These are phyloP conservation scores for Pseudoneurospora amorphoporcata DNA, from an alignment of 495 filamentous ascomycete species.

Conservation along the genomic window DNA sequence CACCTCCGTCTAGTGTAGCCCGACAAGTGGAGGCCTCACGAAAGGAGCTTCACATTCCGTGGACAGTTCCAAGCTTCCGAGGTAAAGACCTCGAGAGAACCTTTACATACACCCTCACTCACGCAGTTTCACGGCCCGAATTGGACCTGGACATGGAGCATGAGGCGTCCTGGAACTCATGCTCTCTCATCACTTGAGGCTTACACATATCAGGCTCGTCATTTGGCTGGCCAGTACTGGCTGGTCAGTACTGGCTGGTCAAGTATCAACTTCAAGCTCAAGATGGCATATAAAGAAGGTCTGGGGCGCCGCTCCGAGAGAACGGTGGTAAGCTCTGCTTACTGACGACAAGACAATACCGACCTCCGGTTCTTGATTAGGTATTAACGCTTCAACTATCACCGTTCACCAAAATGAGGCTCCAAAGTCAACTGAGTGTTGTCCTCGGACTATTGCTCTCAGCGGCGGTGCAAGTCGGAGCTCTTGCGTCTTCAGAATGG, in stretches of 20 bases:
- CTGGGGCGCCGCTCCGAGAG: not conserved
- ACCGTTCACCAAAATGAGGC: not conserved
- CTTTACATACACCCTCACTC: not conserved
- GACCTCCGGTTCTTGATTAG: not conserved
- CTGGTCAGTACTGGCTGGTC: not conserved
- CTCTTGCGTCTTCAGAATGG: conserved; percentile 15
- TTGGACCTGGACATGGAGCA: not conserved
- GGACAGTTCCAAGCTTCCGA: not conserved
- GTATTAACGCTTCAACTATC: not conserved
- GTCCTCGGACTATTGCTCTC: not conserved
- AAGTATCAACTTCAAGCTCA: not conserved
- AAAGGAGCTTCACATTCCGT: not conserved
- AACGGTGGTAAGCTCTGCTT: not conserved
- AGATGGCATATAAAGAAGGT: not conserved
- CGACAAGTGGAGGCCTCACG: not conserved
- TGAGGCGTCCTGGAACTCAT: not conserved
- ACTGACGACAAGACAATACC: not conserved
- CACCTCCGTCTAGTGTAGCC: not conserved
- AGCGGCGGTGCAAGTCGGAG: conserved; percentile 1
- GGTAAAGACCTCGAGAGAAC: not conserved
- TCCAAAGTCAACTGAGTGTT: not conserved
- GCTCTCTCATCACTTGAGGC: not conserved
- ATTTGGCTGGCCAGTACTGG: not conserved
- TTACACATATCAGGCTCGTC: not conserved
- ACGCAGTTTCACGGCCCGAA: not conserved